A percentile compares a stretch with the other conserved stretches of the same genome.
Evolutionary conservation across 2,329 filamentous ascomycete genomes (phyloP).

Genomic region (Anthostomella pinea): DNA sequence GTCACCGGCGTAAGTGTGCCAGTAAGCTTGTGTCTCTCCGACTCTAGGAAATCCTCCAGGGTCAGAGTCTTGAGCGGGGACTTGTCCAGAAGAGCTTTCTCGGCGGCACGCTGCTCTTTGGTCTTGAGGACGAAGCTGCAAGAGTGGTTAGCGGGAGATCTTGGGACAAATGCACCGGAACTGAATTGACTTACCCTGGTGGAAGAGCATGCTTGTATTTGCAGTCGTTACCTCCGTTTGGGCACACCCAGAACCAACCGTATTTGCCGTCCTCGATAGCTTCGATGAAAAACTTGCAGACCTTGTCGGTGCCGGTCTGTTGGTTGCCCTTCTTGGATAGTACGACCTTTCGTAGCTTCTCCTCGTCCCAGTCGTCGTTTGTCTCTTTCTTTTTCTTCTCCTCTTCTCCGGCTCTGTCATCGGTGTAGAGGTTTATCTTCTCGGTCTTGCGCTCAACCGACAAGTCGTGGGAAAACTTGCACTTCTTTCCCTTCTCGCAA

Average conservation of each 20-base stretch:
- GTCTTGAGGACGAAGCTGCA: conserved; percentile 91
- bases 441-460: conserved; percentile 86
- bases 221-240: conserved; percentile 95
- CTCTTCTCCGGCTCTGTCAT: conserved; percentile 70
- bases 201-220: conserved; percentile 97
- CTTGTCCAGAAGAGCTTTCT: conserved; percentile 95
- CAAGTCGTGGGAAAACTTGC: conserved; percentile 95
- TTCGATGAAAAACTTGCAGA: conserved; percentile 97
- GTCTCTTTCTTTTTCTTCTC: conserved; percentile 85
- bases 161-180: background rate
- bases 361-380: conserved; percentile 96
- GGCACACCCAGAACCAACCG: conserved; percentile 98
- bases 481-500: conserved; percentile 96
- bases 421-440: conserved; percentile 89
- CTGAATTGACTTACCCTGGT: conserved; percentile 67
- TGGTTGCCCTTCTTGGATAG: conserved; percentile 97
- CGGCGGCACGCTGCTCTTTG: conserved; percentile 90
- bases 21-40: conserved; percentile 90
- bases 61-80: conserved; percentile 91
- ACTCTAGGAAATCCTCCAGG: conserved; percentile 95
- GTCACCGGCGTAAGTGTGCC: conserved; percentile 92
- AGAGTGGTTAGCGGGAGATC: conserved; percentile 20
- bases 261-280: conserved; percentile 98
- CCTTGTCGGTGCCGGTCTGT: conserved; percentile 91
- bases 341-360: conserved; percentile 87